Conservation (phyloP, 108 stramenopile species). For the Cyclotella distinguenda region DNA sequence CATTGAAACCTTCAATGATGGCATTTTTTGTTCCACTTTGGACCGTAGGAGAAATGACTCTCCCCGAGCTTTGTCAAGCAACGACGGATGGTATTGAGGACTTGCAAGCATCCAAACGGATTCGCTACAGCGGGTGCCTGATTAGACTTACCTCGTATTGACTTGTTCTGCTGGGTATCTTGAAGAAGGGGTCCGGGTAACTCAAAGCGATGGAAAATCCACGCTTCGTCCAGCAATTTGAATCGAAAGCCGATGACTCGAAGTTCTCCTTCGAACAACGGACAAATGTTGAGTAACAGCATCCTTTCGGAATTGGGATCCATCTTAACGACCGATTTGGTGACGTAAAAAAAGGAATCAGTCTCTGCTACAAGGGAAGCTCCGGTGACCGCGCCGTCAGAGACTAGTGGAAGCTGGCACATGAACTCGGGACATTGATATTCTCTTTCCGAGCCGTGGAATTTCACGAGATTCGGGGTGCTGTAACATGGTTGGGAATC, state of each 20-base stretch:
- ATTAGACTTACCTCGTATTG: constrained; percentile 48
- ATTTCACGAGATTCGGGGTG: constrained; percentile 52
- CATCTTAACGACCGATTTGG: constrained; percentile 52
- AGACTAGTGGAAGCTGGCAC: constrained; percentile 41
- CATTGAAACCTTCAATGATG: constrained; percentile 59
- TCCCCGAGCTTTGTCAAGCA: constrained; percentile 44
- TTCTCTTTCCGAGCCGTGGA: constrained; percentile 59
- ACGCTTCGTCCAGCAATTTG: constrained; percentile 70
- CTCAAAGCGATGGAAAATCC: constrained; percentile 78
- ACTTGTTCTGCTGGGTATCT: constrained; percentile 65
- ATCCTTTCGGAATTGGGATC: constrained; percentile 33
- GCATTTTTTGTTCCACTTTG: constrained; percentile 76
- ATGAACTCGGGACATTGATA: constrained; percentile 66
- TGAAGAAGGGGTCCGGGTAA: constrained; percentile 67
- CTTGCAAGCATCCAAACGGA: no score
- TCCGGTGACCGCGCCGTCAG: constrained; percentile 6
- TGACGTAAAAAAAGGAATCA: constrained; percentile 79
- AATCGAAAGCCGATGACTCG: constrained; percentile 77
- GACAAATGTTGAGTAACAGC: constrained; percentile 62
- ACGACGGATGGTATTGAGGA: no score
- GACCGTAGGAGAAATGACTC: constrained; percentile 66
- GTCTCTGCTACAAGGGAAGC: constrained; percentile 35
- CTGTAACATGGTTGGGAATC: constrained; percentile 19
- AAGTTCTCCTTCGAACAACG: constrained; percentile 71
- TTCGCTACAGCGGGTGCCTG: not conserved